These are phyloP conservation scores for Avena insularis DNA, from an alignment of 176 grass and related monocot genomes.

Conservation along the genomic window DNA sequence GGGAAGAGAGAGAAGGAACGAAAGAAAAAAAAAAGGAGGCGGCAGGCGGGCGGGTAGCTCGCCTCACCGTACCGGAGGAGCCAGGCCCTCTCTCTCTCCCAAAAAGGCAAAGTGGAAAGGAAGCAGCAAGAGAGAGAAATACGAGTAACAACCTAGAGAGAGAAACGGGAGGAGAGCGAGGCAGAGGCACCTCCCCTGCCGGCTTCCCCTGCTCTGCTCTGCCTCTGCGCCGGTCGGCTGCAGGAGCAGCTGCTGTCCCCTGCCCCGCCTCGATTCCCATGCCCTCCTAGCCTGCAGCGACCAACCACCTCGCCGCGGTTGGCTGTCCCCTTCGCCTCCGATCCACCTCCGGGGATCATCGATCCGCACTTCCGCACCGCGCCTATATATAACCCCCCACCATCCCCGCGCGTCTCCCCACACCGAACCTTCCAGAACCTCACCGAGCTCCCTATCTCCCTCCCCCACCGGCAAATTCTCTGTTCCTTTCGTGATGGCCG, in stretches of 20 bases:
- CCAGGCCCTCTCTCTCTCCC: neutral
- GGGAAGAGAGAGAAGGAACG: constrained; percentile 25
- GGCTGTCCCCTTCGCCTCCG: constrained; percentile 31
- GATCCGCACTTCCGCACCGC: constrained; percentile 13
- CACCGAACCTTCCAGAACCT: constrained; percentile 49
- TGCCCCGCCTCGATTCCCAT: constrained; percentile 26
- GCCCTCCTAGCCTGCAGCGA: constrained; percentile 27
- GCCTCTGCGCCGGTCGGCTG: constrained; percentile 38
- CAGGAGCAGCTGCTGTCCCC: constrained; percentile 22
- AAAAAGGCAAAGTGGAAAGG: constrained; percentile 45
- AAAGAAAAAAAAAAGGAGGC: neutral
- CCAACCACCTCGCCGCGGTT: constrained; percentile 33
- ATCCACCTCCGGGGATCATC: constrained; percentile 45
- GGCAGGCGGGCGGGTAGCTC: constrained; percentile 24
- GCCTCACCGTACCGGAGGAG: constrained; percentile 33
- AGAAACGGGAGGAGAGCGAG: constrained; percentile 22
- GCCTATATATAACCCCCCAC: constrained; percentile 31
- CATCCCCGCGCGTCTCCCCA: neutral
- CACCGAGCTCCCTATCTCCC: neutral
- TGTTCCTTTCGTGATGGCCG: constrained; percentile 37
- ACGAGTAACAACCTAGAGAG: constrained; percentile 28
- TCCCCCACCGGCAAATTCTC: neutral
- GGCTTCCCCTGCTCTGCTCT: constrained; percentile 30
- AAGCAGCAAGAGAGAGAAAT: constrained; percentile 9
- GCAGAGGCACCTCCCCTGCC: neutral